Conservation (phyloP, 768 basidiomycete species). For the Lactifluus pinguis region DNA sequence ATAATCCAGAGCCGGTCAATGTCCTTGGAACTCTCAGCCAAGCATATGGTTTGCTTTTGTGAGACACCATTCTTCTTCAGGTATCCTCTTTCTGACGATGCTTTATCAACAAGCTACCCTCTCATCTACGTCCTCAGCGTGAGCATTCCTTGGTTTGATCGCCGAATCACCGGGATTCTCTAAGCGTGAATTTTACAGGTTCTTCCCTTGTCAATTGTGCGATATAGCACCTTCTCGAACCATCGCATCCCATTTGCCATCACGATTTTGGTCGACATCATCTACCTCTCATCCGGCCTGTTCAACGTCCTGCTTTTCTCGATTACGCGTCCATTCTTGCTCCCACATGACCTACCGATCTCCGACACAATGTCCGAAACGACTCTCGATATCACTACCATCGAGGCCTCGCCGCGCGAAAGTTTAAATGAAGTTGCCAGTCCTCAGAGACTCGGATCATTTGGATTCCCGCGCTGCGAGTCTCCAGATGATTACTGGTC, state of each 20-base stretch:
- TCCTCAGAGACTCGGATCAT: too few relatives aligned
- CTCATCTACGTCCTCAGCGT: constrained; percentile 33
- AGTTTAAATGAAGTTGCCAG: too few relatives aligned
- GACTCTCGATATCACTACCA: too few relatives aligned
- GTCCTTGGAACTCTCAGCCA: background rate
- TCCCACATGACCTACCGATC: too few relatives aligned
- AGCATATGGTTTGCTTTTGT: constrained; percentile 6
- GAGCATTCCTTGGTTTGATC: background rate
- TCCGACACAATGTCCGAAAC: too few relatives aligned
- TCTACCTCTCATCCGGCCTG: constrained; percentile 38
- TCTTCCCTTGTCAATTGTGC: constrained; percentile 33
- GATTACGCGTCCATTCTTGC: too few relatives aligned
- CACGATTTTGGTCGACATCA: constrained; percentile 30
- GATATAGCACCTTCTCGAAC: constrained; percentile 31
- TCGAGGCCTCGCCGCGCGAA: too few relatives aligned
- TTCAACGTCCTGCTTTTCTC: too few relatives aligned
- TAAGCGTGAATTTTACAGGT: constrained; percentile 17
- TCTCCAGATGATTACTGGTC: too few relatives aligned
- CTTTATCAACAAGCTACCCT: constrained; percentile 31
- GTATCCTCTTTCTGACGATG: background rate
- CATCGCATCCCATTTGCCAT: constrained; percentile 27
- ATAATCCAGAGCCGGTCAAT: background rate
- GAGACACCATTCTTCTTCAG: background rate
- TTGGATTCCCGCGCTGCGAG: too few relatives aligned
- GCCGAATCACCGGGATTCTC: background rate